Evolutionary conservation across 768 basidiomycete genomes (phyloP), one percentile per base, ranked within the genome.

Genomic region (Termitomyces sp.): DNA sequence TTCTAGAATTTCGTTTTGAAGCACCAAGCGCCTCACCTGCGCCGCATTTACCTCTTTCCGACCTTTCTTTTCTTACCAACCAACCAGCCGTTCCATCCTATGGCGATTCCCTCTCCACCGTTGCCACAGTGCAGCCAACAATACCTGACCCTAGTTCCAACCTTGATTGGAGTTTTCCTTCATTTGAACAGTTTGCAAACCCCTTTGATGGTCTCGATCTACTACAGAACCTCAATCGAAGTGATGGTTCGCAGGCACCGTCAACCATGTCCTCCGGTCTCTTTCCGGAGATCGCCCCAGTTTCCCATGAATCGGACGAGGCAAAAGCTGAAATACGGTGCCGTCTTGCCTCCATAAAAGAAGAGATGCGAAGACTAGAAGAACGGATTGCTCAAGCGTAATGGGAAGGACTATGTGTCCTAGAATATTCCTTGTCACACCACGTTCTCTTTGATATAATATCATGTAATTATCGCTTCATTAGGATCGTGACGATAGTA

Each of bases 361-460:
- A 59, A 37, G 58, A 43, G n/a, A 52, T 55, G 54, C 45, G 50
- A 25, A 35, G 41, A 12, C 40, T 59, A n/a, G 58, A 55, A 34
- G 50, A 55, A 50, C 47, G 45, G 42, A 55, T 59, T 28, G n/a
- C n/a, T n/a, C n/a, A n/a, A n/a, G n/a, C n/a, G n/a, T n/a, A n/a
- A n/a, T n/a, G n/a, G n/a, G n/a, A n/a, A n/a, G n/a, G n/a, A n/a
- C n/a, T n/a, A n/a, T n/a, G n/a, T n/a, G n/a, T n/a, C n/a, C n/a
- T n/a, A n/a, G n/a, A n/a, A n/a, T n/a, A n/a, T n/a, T n/a, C n/a
- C n/a, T n/a, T n/a, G n/a, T n/a, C n/a, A n/a, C n/a, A n/a, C n/a
- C n/a, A n/a, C n/a, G n/a, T n/a, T n/a, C n/a, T n/a, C n/a, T n/a
- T n/a, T n/a, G n/a, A n/a, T n/a, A n/a, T n/a, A n/a, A n/a, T n/a